Base-by-base conservation (phyloP, 768 basidiomycete genomes). In the Hygrocybe punicea region DNA sequence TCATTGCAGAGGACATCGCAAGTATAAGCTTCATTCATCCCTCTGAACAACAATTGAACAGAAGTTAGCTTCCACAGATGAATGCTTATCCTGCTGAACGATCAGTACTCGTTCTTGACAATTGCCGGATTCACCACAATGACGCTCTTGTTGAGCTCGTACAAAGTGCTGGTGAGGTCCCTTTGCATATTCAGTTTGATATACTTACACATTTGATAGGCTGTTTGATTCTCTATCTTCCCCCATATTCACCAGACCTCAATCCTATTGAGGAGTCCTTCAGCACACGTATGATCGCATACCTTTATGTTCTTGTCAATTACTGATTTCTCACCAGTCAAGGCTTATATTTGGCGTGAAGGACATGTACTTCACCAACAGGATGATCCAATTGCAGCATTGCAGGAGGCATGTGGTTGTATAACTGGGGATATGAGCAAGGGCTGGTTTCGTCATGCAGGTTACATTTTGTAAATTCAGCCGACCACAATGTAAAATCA, bases 41-140 rank as follows among this genome's bases (percentile, higher is more conserved):
- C 45, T 29, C 39, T 44, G 16, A 54, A 29, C 8, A 29, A 54
- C 45, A 21, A 8, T 29, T 29, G 29, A n/a, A n/a, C n/a, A n/a
- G n/a, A n/a, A 10, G 2, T 13, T 53, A 74, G 74, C 53, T 76
- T 21, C 74, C 70, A 9, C 33, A 56, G n/a, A 77, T 72, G 70
- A 74, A 73, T 53, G 69, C 67, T 14, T 77, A 54, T 48, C 73
- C 72, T 1, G 63, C 23, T 1, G 37, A 34, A 2, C 53, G 60
- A 35, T 72, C 67, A 53, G 69, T 77, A 17, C 60, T 76, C 8
- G 53, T 75, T 6, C 57, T 73, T 40, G 73, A 76, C 48, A 76
- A 75, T 60, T 76, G 74, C 49, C 49, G 60, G 0, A 78, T 75
- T 8, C 76, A 78, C 53, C 68, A 76, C 35, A 70, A 60, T 29